Evolutionary conservation across 2,329 filamentous ascomycete species (phyloP).

Genomic region (Paracoccidioides brasiliensis): DNA sequence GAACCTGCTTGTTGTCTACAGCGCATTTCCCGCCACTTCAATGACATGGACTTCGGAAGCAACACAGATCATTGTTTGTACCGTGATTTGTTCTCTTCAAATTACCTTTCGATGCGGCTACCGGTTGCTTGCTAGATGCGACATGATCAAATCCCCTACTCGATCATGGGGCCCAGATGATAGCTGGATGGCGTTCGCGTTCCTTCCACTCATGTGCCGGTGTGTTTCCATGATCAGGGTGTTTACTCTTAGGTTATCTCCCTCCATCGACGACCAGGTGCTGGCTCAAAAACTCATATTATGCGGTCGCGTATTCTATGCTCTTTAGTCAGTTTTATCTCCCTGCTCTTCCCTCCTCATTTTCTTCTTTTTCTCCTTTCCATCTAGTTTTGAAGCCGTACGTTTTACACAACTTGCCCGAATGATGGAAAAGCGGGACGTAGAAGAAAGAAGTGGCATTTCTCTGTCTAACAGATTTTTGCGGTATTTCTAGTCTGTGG

Average conservation of each 20-base stretch:
- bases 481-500: slow-evolving; percentile 8
- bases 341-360: too few species aligned
- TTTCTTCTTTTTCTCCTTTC: too few species aligned
- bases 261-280: slow-evolving; percentile 1
- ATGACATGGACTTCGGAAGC: slow-evolving; percentile 12
- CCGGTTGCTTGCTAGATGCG: slow-evolving; percentile 7
- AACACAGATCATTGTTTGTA: slow-evolving; percentile 9
- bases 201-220: slow-evolving; percentile 8
- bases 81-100: slow-evolving; percentile 8
- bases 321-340: slow-evolving; percentile 7
- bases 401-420: not conserved
- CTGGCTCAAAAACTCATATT: slow-evolving; percentile 9
- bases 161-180: slow-evolving; percentile 11
- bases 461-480: not conserved
- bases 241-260: slow-evolving; percentile 5
- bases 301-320: slow-evolving; percentile 9
- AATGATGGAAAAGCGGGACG: not conserved
- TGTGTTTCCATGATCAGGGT: slow-evolving; percentile 7
- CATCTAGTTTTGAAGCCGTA: not conserved
- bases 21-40: slow-evolving; percentile 2
- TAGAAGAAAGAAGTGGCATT: not conserved
- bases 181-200: slow-evolving; percentile 11
- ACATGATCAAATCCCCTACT: slow-evolving; percentile 5
- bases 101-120: slow-evolving; percentile 9
- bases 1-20: not conserved